Evolutionary conservation across 257 asterid species (phyloP).

Genomic region (Perilla frutescens): DNA sequence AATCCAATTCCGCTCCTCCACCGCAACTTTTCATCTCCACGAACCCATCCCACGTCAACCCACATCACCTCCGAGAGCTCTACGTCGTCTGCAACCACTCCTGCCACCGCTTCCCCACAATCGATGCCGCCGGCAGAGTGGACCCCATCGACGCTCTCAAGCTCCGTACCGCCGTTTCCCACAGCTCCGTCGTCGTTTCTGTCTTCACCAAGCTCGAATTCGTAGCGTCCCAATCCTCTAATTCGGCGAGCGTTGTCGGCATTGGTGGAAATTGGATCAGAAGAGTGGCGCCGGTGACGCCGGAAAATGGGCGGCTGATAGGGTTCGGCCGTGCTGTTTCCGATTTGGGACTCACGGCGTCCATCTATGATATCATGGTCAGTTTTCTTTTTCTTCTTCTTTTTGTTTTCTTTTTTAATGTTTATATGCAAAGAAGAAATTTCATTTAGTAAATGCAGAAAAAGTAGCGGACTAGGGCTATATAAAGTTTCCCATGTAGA

Average conservation of each 20-base stretch:
- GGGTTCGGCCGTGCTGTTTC: constrained; percentile 96
- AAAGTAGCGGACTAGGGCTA: too few species aligned
- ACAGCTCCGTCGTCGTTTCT: constrained; percentile 76
- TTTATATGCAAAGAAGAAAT: background rate
- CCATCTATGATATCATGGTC: constrained; percentile 89
- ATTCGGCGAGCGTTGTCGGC: constrained; percentile 33
- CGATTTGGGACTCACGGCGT: constrained; percentile 77
- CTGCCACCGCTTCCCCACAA: constrained; percentile 83
- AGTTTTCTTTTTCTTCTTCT: background rate
- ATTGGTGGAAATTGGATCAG: constrained; percentile 73
- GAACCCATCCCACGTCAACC: constrained; percentile 59
- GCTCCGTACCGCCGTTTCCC: constrained; percentile 70
- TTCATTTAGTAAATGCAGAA: too few species aligned
- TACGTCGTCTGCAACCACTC: constrained; percentile 79
- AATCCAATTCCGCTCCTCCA: constrained; percentile 34
- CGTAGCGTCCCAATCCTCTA: constrained; percentile 20
- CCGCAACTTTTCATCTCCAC: constrained; percentile 74
- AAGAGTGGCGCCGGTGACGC: constrained; percentile 64
- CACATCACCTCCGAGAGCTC: constrained; percentile 56
- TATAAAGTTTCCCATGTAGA: too few species aligned
- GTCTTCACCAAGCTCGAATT: constrained; percentile 69
- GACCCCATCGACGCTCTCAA: constrained; percentile 62
- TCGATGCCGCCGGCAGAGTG: constrained; percentile 59
- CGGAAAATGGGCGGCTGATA: constrained; percentile 68
- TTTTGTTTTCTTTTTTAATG: background rate